Evolutionary conservation across 148 eudicot genomes (phyloP).

Genomic region (Rhododendron henanense): DNA sequence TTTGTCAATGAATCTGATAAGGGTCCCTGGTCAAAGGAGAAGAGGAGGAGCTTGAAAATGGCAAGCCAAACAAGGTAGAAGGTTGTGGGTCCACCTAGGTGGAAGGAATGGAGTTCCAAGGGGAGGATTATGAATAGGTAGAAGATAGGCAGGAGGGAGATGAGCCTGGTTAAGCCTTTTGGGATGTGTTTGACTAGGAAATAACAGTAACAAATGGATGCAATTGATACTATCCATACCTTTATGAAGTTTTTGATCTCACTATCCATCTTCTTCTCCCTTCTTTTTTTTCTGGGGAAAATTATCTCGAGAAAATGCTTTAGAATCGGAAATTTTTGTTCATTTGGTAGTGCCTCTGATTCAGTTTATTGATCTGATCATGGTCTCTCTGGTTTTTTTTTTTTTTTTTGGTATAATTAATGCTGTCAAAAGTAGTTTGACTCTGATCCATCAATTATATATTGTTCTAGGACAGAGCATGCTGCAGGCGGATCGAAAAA

Average conservation of each 20-base stretch:
- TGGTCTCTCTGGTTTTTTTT: too few species aligned
- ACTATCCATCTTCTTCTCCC: constrained; percentile 17
- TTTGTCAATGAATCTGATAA: constrained; percentile 7
- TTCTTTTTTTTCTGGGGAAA: not conserved
- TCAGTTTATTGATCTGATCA: too few species aligned
- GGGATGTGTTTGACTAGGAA: constrained; percentile 22
- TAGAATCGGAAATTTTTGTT: not conserved
- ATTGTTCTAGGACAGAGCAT: too few species aligned
- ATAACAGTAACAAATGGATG: constrained; percentile 30
- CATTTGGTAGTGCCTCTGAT: not conserved
- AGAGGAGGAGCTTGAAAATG: constrained; percentile 55
- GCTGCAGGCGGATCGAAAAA: too few species aligned
- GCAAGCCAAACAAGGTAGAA: constrained; percentile 57
- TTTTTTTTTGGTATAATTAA: not conserved
- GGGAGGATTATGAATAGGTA: constrained; percentile 46
- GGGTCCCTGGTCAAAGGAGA: constrained; percentile 41
- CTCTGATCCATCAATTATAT: not conserved
- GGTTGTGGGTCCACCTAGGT: constrained; percentile 28
- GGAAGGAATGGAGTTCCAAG: constrained; percentile 26
- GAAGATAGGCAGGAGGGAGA: constrained; percentile 42
- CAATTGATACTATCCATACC: constrained; percentile 32
- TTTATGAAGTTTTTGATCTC: constrained; percentile 31
- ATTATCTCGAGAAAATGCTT: not conserved
- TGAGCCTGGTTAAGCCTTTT: constrained; percentile 26
- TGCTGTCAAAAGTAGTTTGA: not conserved